Evolutionary conservation across 345 rosid genomes (phyloP).

Genomic region (Salix purpurea): DNA sequence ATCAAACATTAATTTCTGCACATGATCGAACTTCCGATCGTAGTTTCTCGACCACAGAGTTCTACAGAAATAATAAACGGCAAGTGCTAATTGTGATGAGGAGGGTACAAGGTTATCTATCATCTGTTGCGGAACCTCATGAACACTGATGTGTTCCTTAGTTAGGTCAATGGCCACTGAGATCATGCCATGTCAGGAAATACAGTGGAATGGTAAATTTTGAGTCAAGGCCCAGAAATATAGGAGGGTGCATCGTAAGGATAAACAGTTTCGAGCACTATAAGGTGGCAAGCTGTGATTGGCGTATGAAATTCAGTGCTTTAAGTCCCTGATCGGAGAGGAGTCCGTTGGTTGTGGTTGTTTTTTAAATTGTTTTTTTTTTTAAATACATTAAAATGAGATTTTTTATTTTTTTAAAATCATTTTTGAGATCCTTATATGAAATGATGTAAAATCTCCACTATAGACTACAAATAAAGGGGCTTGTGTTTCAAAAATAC

Average conservation of each 20-base stretch:
- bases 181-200: not conserved
- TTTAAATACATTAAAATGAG: too few relatives aligned
- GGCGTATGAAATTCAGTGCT: conserved; percentile 11
- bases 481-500: too few relatives aligned
- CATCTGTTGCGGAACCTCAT: not conserved
- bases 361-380: too few relatives aligned
- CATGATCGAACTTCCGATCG: not conserved
- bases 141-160: not conserved
- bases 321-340: conserved; percentile 9
- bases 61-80: not conserved
- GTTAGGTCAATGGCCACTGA: not conserved
- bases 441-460: too few relatives aligned
- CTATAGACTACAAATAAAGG: rapidly evolving
- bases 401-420: too few relatives aligned
- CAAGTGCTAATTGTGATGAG: not conserved
- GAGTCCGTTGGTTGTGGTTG: not conserved
- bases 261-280: not conserved
- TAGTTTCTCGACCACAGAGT: not conserved
- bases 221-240: not conserved
- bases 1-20: not conserved
- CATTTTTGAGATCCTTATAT: too few relatives aligned
- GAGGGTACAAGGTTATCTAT: not conserved
- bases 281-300: not conserved
- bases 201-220: too few relatives aligned
- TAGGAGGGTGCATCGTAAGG: not conserved